Evolutionary conservation across 768 basidiomycete species (phyloP).

Genomic region (Clitopilus hobsonii): DNA sequence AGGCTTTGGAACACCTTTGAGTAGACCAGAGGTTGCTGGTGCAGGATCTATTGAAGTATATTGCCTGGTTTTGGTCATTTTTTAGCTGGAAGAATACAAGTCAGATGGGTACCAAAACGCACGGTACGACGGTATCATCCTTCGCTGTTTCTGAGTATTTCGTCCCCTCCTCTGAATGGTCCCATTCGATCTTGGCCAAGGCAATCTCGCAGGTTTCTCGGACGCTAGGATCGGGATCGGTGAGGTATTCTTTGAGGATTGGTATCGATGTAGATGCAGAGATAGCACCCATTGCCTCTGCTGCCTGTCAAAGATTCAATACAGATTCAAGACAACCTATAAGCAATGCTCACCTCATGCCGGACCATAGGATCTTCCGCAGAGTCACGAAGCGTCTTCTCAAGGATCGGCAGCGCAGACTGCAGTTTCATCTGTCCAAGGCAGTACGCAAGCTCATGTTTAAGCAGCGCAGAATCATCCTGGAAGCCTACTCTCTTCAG

Average conservation of each 20-base stretch:
- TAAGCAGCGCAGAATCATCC: conserved; percentile 86
- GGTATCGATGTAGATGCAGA: conserved; percentile 62
- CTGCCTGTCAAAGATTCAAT: conserved; percentile 51
- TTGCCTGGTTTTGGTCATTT: conserved; percentile 31
- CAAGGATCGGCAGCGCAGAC: conserved; percentile 74
- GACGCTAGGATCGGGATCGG: conserved; percentile 69
- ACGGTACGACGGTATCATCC: conserved; percentile 32
- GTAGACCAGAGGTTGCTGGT: conserved; percentile 65
- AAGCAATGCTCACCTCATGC: conserved; percentile 67
- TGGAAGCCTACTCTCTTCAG: conserved; percentile 55
- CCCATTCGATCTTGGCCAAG: conserved; percentile 92
- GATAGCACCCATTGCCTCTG: conserved; percentile 98
- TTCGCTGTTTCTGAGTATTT: conserved; percentile 31
- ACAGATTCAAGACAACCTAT: conserved; percentile 11
- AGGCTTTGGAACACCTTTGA: conserved; percentile 48
- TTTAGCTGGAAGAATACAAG: not conserved
- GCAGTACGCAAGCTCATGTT: conserved; percentile 97
- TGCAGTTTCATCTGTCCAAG: conserved; percentile 83
- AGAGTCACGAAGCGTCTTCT: conserved; percentile 64
- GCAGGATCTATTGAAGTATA: conserved; percentile 91
- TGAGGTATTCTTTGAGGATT: conserved; percentile 64
- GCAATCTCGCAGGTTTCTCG: conserved; percentile 98
- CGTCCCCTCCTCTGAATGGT: conserved; percentile 70
- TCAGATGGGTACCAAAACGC: conserved; percentile 8
- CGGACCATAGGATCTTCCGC: conserved; percentile 93